Percentiles rank a stretch among this genome's conserved stretches.
phyloP scores from a whole-genome alignment of 345 rosid species.

The Schrenkiella parvula region DNA sequence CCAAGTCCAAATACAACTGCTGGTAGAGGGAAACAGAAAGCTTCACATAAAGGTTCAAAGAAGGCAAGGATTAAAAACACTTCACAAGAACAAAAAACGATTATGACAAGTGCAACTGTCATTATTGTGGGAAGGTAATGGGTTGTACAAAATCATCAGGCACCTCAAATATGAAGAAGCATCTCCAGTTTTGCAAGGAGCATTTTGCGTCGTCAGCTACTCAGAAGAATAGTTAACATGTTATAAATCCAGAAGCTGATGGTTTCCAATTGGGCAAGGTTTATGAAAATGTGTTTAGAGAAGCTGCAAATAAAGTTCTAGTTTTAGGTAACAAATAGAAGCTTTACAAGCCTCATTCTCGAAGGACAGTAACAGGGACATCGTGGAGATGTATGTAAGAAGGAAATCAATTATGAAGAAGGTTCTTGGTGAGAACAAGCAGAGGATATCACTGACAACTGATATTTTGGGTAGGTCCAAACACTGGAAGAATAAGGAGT shows the following conservation, averaged over 20 bases:
- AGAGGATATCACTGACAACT: too few species aligned
- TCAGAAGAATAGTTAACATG: background rate
- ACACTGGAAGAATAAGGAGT: too few species aligned
- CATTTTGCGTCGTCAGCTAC: background rate
- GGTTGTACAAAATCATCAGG: background rate
- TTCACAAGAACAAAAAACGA: background rate
- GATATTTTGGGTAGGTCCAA: too few species aligned
- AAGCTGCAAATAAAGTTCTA: too few species aligned
- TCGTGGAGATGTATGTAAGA: too few species aligned
- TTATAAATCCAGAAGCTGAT: background rate
- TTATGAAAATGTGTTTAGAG: too few species aligned
- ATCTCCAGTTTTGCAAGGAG: background rate
- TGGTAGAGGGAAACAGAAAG: background rate
- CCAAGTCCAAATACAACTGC: background rate
- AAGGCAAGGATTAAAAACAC: background rate
- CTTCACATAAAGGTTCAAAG: background rate
- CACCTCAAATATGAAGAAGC: background rate
- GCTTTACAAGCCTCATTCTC: too few species aligned
- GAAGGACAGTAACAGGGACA: too few species aligned
- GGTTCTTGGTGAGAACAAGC: too few species aligned
- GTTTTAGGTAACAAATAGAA: too few species aligned
- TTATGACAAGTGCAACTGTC: background rate
- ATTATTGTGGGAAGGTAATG: background rate
- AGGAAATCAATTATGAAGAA: too few species aligned
- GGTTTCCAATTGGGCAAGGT: background rate